Conservation (phyloP, 1,284 basidiomycete species). For the Rhodotorula glutinis region DNA sequence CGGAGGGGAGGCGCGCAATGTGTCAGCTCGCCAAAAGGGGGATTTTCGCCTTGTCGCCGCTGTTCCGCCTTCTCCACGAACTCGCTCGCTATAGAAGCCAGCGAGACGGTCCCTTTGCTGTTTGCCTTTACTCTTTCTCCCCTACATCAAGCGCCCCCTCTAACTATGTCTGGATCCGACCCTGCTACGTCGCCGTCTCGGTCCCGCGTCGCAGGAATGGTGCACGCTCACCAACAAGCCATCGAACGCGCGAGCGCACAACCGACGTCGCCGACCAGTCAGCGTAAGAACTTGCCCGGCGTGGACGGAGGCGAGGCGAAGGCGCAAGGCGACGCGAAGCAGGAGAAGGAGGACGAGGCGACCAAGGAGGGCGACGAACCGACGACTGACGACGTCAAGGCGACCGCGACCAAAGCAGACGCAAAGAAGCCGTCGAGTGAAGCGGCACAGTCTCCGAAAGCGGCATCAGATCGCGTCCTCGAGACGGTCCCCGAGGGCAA, state of each 20-base stretch:
- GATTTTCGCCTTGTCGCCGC: no score
- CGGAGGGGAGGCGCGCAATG: no score
- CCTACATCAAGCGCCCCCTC: neutral
- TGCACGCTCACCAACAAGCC: neutral
- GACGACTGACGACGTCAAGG: neutral
- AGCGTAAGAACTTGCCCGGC: neutral
- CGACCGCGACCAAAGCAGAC: neutral
- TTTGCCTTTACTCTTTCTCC: no score
- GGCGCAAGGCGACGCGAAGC: neutral
- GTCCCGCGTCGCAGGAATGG: neutral
- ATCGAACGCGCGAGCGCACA: neutral
- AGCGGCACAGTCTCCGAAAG: neutral
- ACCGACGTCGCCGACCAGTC: slow-evolving; percentile 1
- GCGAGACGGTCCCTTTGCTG: no score
- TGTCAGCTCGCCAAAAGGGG: no score
- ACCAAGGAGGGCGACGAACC: neutral
- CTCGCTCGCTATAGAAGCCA: no score
- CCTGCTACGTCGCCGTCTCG: neutral
- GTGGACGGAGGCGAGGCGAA: neutral
- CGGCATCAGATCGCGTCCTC: slow-evolving; percentile 1
- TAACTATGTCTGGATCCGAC: neutral
- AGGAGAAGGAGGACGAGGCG: neutral
- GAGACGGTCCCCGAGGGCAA: neutral
- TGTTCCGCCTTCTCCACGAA: no score
- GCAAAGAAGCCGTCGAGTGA: no score